Evolutionary conservation across 1,284 basidiomycete species (phyloP).

Genomic region (Earliella scabrosa): DNA sequence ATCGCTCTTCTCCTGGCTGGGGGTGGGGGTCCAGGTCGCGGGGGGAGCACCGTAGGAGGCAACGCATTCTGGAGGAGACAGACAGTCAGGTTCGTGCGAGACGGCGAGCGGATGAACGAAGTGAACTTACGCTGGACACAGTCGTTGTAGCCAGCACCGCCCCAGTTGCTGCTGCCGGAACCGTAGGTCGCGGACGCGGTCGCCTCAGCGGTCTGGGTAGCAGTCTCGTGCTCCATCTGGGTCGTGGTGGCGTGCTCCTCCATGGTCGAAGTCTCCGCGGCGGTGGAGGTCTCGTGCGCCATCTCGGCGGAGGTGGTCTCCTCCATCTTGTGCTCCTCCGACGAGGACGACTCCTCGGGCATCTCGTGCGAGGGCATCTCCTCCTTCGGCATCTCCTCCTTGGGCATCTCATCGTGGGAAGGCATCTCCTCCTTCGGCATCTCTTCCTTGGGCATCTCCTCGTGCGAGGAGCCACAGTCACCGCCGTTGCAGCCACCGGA

Average conservation of each 20-base stretch:
- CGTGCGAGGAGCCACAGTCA: neutral
- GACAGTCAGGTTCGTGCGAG: slow-evolving; percentile 8
- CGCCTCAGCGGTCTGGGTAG: slow-evolving; percentile 16
- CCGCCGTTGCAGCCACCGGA: slow-evolving; percentile 14
- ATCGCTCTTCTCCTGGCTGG: slow-evolving; percentile 13
- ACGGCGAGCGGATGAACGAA: neutral
- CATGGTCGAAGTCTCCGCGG: neutral
- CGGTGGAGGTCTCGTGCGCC: neutral
- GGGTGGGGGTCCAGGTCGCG: slow-evolving; percentile 32
- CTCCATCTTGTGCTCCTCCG: neutral
- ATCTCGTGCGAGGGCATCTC: no score
- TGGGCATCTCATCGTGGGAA: no score
- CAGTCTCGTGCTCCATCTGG: slow-evolving; percentile 3
- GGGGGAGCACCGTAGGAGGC: slow-evolving; percentile 56
- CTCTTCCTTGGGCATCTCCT: no score
- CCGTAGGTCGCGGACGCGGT: slow-evolving; percentile 49
- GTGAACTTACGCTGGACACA: slow-evolving; percentile 68
- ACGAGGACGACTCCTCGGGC: neutral
- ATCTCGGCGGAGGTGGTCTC: slow-evolving; percentile 12
- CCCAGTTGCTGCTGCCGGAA: slow-evolving; percentile 67
- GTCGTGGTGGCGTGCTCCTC: neutral
- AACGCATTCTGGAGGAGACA: slow-evolving; percentile 65
- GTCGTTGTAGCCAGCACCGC: slow-evolving; percentile 59
- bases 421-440: no score
- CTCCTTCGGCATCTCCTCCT: no score